Evolutionary conservation across 164 flowering plant species (phyloP).

Genomic region (Magnolia officinalis): DNA sequence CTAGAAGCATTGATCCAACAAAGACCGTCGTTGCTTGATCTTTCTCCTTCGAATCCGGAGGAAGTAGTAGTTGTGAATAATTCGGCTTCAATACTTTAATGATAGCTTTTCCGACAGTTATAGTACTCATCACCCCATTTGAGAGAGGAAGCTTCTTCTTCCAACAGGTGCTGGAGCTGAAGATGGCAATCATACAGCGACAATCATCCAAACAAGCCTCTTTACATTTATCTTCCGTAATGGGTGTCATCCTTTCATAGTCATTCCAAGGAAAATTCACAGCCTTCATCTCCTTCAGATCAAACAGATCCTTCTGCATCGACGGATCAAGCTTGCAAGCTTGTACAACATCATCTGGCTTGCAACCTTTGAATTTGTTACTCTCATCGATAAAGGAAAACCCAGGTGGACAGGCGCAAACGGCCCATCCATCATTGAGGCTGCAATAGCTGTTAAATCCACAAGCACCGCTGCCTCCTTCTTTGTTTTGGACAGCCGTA

Average conservation of each 20-base stretch:
- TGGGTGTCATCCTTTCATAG: constrained; percentile 15
- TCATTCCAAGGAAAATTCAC: constrained; percentile 32
- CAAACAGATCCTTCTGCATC: neutral
- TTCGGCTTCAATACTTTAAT: constrained; percentile 25
- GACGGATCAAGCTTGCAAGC: constrained; percentile 16
- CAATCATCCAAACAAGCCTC: constrained; percentile 37
- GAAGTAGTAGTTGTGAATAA: neutral
- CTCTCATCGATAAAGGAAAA: constrained; percentile 31
- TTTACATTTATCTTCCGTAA: constrained; percentile 23
- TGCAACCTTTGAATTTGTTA: constrained; percentile 29
- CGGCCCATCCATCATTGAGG: constrained; percentile 22
- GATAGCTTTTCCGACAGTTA: constrained; percentile 6
- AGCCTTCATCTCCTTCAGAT: constrained; percentile 7
- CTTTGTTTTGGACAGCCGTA: neutral
- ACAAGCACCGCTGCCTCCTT: constrained; percentile 30
- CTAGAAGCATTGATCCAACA: constrained; percentile 6
- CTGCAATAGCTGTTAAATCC: constrained; percentile 50
- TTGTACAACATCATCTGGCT: constrained; percentile 13
- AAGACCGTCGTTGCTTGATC: constrained; percentile 11
- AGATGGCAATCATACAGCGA: constrained; percentile 30
- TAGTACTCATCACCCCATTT: constrained; percentile 19
- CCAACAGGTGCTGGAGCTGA: constrained; percentile 24
- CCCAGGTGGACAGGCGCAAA: constrained; percentile 45
- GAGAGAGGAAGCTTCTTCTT: constrained; percentile 40
- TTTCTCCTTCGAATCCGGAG: neutral